phyloP scores from a whole-genome alignment of 257 asterid genomes.

The Penstemon newberryi region DNA sequence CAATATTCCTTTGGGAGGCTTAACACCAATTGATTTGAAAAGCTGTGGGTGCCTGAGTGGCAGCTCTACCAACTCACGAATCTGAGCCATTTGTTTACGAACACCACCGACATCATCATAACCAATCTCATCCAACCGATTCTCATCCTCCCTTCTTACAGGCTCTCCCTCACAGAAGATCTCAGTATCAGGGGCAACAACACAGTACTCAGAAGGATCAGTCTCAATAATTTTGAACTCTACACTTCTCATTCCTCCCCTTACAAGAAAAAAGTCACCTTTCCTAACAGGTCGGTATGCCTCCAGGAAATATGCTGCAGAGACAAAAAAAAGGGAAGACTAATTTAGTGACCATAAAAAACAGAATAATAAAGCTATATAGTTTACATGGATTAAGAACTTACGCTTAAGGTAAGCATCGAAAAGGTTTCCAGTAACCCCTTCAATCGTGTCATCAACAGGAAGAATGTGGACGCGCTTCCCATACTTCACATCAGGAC shows the following conservation, averaged over 20 bases:
- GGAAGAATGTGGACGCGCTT: constrained; percentile 86
- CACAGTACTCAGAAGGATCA: constrained; percentile 58
- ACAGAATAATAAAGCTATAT: background rate
- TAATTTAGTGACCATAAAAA: background rate
- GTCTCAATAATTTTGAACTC: constrained; percentile 57
- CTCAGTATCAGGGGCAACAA: constrained; percentile 61
- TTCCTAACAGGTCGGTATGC: constrained; percentile 56
- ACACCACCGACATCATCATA: constrained; percentile 62
- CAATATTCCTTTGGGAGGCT: constrained; percentile 58
- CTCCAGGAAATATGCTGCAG: constrained; percentile 50
- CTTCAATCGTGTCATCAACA: constrained; percentile 83
- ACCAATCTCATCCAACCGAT: constrained; percentile 55
- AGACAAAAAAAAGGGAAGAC: background rate
- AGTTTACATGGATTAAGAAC: constrained; percentile 19
- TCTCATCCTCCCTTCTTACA: constrained; percentile 57
- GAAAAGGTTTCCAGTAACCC: constrained; percentile 82
- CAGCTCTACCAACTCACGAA: constrained; percentile 54
- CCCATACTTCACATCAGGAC: constrained; percentile 90
- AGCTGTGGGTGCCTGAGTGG: constrained; percentile 62
- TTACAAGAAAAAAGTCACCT: constrained; percentile 57
- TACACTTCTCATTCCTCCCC: constrained; percentile 60
- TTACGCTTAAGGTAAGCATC: constrained; percentile 77
- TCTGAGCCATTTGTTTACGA: constrained; percentile 61
- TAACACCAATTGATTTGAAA: constrained; percentile 59
- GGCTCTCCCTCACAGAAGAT: constrained; percentile 63